Base-by-base conservation (phyloP, 2,329 filamentous ascomycete genomes). In the Trichoderma breve region DNA sequence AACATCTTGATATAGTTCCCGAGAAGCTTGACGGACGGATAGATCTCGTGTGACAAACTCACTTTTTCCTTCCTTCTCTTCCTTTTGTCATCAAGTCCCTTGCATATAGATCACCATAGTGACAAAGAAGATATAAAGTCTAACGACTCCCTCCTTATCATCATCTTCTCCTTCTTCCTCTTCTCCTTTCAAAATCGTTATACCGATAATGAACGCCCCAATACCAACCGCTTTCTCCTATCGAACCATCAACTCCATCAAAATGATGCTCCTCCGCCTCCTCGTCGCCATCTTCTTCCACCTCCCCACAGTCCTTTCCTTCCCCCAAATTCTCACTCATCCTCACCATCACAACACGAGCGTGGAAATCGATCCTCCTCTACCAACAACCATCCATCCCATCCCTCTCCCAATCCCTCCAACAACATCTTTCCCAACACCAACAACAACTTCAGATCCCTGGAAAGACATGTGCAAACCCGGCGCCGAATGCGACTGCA, bases 401-500 rank as follows among this genome's bases (percentile, higher is more conserved):
- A 36, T 58, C 21, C 60, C 69, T 15, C 28, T 55, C 18, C 53
- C 36, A 1, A 2, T 60, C 1, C 61, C 62, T 1, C 34, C 62
- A 21, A 66, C 53, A 21, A 47, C 60, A 28, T 36, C 53, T 3
- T 58, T 55, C 11, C 26, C 65, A n/a, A 47, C 28, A 14, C 60
- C 64, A 1, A 64, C 58, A 6, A 70, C 34, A 4, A 69, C 71
- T 4, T 15, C 21, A 11, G 61, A 70, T 24, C 26, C 61, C 8
- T 71, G 69, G 69, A 60, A 1, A 21, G 69, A 71, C 39, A 72
- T 69, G 28, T 79, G 79, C 67, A 71, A 68, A 24, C 47, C 66
- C 1, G 78, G 77, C 1, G 76, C 75, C 11, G 53, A 72, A 24
- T 80, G 79, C 57, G 79, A 80, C 71, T 80, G 79, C 66, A 75